phyloP scores from a whole-genome alignment of 116 monocot species.

The Phalaenopsis hybrid region DNA sequence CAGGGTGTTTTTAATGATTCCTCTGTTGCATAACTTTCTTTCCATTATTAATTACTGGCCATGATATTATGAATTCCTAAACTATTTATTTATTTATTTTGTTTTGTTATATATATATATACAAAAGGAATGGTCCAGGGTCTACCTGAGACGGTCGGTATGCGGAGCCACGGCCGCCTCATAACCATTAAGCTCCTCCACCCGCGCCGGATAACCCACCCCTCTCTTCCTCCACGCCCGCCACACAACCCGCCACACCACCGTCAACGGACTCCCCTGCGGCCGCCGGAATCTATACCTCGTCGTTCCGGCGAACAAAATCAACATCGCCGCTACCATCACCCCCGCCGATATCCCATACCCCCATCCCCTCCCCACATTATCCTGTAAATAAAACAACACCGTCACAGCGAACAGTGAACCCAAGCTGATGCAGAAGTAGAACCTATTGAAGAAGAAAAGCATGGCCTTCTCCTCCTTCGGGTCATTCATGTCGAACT shows the following conservation, averaged over 20 bases:
- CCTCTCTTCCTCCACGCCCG: constrained; percentile 28
- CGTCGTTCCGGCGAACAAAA: constrained; percentile 29
- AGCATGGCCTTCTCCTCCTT: constrained; percentile 32
- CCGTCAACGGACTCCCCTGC: constrained; percentile 32
- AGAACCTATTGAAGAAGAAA: constrained; percentile 55
- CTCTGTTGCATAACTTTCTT: background rate
- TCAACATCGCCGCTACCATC: constrained; percentile 20
- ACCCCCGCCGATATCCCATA: constrained; percentile 32
- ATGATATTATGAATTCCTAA: too few species aligned
- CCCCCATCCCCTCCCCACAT: constrained; percentile 38
- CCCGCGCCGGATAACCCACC: background rate
- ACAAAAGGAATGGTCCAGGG: background rate
- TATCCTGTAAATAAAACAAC: constrained; percentile 48
- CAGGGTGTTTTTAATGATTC: background rate
- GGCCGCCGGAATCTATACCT: constrained; percentile 33
- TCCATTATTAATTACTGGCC: too few species aligned
- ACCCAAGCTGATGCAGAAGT: constrained; percentile 43
- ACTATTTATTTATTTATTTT: background rate
- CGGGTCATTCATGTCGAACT: constrained; percentile 30
- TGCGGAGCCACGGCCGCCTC: constrained; percentile 6
- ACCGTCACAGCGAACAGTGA: constrained; percentile 40
- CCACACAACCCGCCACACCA: constrained; percentile 23
- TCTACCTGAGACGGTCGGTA: constrained; percentile 15
- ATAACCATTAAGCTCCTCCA: constrained; percentile 11
- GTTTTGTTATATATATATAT: background rate